Conservation (phyloP, 148 eudicot genomes). For the Oxyria digyna region DNA sequence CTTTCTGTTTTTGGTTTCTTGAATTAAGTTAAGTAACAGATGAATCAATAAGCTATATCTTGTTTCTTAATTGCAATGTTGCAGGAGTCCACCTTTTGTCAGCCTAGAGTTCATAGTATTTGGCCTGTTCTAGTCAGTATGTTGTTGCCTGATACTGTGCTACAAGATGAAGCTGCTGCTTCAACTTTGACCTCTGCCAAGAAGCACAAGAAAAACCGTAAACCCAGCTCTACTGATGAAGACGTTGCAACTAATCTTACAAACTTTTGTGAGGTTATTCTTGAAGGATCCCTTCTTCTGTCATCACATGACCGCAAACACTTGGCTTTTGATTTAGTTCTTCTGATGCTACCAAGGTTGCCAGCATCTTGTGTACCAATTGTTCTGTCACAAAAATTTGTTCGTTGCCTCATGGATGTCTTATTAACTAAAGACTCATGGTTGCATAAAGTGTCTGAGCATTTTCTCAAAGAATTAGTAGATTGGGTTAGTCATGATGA, state of each 20-base stretch:
- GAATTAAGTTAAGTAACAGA: neutral
- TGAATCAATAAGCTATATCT: neutral
- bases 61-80: conserved; percentile 8
- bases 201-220: conserved; percentile 80
- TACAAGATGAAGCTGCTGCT: conserved; percentile 39
- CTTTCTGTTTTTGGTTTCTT: neutral
- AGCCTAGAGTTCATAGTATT: conserved; percentile 84
- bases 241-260: conserved; percentile 51
- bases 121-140: conserved; percentile 63
- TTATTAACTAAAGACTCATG: conserved; percentile 69
- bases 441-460: conserved; percentile 69
- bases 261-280: conserved; percentile 51
- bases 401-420: conserved; percentile 80
- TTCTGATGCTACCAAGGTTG: conserved; percentile 79
- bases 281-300: conserved; percentile 63
- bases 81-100: conserved; percentile 91
- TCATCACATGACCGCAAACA: conserved; percentile 94
- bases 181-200: conserved; percentile 40
- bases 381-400: conserved; percentile 64
- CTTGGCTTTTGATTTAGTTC: conserved; percentile 70
- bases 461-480: conserved; percentile 56
- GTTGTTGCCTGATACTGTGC: conserved; percentile 49
- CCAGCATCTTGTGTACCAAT: conserved; percentile 57
- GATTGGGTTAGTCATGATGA: conserved; percentile 74
- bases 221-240: conserved; percentile 58